Evolutionary conservation across 495 filamentous ascomycete genomes (phyloP), one percentile per base, ranked within the genome.

Genomic region (Penicillium egyptiacum): DNA sequence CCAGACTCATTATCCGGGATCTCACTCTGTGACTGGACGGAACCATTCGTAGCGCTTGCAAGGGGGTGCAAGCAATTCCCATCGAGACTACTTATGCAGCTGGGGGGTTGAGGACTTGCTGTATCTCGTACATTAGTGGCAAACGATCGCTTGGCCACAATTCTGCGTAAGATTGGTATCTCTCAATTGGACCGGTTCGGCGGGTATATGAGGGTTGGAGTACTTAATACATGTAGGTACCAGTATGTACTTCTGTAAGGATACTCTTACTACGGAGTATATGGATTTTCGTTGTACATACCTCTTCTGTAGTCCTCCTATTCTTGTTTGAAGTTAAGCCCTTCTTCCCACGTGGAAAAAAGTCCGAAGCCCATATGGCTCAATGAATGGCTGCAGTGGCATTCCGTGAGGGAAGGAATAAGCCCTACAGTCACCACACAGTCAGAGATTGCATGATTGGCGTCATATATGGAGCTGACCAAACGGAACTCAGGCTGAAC

Each of bases 51-150:
- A 41, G 31, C 39, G 10, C 55, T 57, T 49, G 61, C 58, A 64
- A 59, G 57, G 53, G 44, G 61, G 7, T 60, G 56, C 50, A 65
- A 57, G 50, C 55, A 62, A 58, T 62, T 64, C 23, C 22, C 40
- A 61, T 63, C 57, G 20, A 49, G 60, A 22, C 63, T 56, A 56
- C 57, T 20, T 25, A 14, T 30, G 56, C 56, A 55, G 56, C 9
- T 45, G n/a, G 49, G 31, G 31, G 16, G 35, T 39, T 25, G 22
- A 52, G 22, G 7, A 31, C 11, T 53, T 28, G 25, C 28, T 59
- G 49, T 49, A 59, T 51, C 42, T 37, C 35, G 11, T 47, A 53
- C 51, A 59, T 44, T 28, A 42, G 46, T 43, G 20, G 30, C 37
- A 53, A 52, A 53, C 26, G 10, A n/a, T 42, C 33, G 14, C 35